Percentiles rank a stretch among this genome's conserved stretches.
phyloP scores from a whole-genome alignment of 352 stramenopile genomes.

The Globisporangium irregulare region DNA sequence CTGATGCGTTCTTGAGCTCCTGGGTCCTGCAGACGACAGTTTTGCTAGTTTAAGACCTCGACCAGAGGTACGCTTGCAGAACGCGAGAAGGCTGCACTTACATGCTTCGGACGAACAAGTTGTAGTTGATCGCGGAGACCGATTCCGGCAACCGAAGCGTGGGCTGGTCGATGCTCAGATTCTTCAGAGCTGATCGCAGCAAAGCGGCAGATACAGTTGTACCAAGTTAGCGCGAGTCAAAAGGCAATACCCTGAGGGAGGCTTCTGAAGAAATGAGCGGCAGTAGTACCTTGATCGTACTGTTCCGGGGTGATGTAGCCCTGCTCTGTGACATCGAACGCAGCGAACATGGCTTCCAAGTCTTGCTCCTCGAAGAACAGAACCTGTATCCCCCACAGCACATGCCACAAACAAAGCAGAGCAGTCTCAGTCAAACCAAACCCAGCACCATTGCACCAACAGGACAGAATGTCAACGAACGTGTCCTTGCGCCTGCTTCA shows the following conservation, averaged over 20 bases:
- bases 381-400: conserved; percentile 23
- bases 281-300: conserved; percentile 53
- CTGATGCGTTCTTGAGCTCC: conserved; percentile 66
- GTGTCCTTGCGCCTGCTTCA: conserved; percentile 52
- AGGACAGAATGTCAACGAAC: conserved; percentile 22
- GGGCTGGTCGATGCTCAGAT: conserved; percentile 61
- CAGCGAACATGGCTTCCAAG: conserved; percentile 68
- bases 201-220: neutral
- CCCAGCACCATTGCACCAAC: neutral
- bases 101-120: conserved; percentile 68
- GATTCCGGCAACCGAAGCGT: conserved; percentile 64
- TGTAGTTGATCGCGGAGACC: conserved; percentile 50
- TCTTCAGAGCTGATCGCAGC: conserved; percentile 37
- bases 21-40: conserved; percentile 34
- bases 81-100: conserved; percentile 19
- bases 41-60: neutral
- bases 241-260: neutral
- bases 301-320: conserved; percentile 60
- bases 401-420: neutral
- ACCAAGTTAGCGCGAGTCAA: neutral
- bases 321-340: conserved; percentile 71
- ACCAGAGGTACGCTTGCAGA: neutral
- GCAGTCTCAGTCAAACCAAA: neutral
- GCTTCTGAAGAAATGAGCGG: neutral
- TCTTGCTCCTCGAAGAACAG: conserved; percentile 74